Evolutionary conservation across 306 rosid species (phyloP).

Genomic region (peach (Prunus persica)): DNA sequence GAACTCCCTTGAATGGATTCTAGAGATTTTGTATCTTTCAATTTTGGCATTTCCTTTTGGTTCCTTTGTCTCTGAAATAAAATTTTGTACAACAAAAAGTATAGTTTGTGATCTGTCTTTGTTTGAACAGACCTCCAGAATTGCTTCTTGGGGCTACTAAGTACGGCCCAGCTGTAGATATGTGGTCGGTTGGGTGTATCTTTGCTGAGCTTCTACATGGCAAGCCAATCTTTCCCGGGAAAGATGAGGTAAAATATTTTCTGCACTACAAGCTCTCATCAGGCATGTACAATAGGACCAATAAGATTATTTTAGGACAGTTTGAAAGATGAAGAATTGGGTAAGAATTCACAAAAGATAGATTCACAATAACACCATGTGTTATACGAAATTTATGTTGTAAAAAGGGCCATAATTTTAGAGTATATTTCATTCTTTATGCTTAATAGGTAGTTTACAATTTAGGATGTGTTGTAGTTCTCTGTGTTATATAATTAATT

Average conservation of each 20-base stretch:
- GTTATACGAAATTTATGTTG: background rate
- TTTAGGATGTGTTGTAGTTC: background rate
- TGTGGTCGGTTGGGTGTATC: constrained; percentile 60
- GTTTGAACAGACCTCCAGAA: constrained; percentile 46
- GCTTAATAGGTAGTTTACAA: background rate
- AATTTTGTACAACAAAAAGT: background rate
- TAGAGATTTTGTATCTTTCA: background rate
- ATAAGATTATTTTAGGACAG: background rate
- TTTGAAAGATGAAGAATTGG: background rate
- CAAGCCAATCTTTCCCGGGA: constrained; percentile 55
- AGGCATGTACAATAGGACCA: background rate
- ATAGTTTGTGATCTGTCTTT: background rate
- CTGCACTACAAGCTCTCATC: background rate
- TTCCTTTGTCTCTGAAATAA: background rate
- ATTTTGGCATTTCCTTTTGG: background rate
- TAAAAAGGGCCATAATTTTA: background rate
- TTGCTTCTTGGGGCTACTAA: constrained; percentile 53
- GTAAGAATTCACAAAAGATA: background rate
- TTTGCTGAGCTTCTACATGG: constrained; percentile 62
- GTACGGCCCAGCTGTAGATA: constrained; percentile 57
- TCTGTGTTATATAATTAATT: background rate
- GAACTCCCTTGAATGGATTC: background rate
- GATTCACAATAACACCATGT: background rate
- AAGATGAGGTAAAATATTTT: constrained; percentile 46
- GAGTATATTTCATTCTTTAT: background rate